These are phyloP conservation scores for Cystobasidium sp. DNA, from an alignment of 1,284 basidiomycete species.

Conservation along the genomic window DNA sequence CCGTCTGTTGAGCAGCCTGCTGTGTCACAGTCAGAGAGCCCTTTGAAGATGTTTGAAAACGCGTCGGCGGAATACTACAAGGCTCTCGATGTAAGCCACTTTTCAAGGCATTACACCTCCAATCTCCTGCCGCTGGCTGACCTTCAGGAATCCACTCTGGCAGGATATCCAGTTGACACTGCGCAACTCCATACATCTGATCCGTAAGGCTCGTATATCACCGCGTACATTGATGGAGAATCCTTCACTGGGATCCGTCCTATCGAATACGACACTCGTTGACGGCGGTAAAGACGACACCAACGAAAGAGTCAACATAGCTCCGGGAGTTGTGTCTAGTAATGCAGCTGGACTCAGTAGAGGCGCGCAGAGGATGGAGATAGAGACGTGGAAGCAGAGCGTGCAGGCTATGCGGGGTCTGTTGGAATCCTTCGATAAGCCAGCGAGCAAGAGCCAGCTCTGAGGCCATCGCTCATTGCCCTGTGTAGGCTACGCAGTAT, in stretches of 20 bases:
- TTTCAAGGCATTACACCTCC: slow-evolving; percentile 35
- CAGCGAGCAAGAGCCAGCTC: background rate
- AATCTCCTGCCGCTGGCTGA: background rate
- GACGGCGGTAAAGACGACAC: background rate
- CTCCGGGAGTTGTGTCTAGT: background rate
- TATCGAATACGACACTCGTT: slow-evolving; percentile 59
- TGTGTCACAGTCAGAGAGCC: slow-evolving; percentile 49
- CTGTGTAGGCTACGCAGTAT: too few species aligned
- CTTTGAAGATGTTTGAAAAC: slow-evolving; percentile 22
- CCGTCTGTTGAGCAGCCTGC: slow-evolving; percentile 70
- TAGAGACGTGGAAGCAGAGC: slow-evolving; percentile 52
- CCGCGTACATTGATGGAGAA: slow-evolving; percentile 74
- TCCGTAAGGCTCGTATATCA: slow-evolving; percentile 77
- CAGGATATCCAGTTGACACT: slow-evolving; percentile 74
- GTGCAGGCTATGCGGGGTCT: slow-evolving; percentile 1
- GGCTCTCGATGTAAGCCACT: slow-evolving; percentile 68
- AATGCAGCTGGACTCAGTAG: slow-evolving; percentile 60
- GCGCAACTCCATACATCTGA: slow-evolving; percentile 75
- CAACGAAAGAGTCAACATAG: background rate
- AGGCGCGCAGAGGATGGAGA: slow-evolving; percentile 64
- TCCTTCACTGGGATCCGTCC: slow-evolving; percentile 70
- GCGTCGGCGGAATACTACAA: slow-evolving; percentile 82
- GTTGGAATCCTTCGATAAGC: slow-evolving; percentile 8
- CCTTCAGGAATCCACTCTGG: background rate
- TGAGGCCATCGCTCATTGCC: too few species aligned